phyloP scores from a whole-genome alignment of 1,284 basidiomycete genomes.

The Marasmius sp. region DNA sequence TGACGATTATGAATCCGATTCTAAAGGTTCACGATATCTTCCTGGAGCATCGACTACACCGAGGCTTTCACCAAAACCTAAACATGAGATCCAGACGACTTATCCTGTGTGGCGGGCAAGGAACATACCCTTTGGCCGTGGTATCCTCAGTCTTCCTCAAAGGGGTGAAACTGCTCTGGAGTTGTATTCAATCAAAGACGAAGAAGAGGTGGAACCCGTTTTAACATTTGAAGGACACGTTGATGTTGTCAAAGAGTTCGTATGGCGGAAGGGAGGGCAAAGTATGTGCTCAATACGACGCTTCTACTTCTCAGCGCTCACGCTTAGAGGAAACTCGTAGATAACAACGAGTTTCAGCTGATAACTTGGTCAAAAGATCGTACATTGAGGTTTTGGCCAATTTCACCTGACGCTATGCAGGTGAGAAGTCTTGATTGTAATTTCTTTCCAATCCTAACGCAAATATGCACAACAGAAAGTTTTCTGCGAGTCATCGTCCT shows the following conservation, averaged over 20 bases:
- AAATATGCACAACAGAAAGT: conserved; percentile 36
- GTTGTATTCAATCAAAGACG: conserved; percentile 64
- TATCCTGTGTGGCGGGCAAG: conserved; percentile 96
- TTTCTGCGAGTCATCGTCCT: conserved; percentile 33
- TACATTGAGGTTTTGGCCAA: conserved; percentile 90
- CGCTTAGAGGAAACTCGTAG: conserved; percentile 24
- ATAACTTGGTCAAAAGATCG: conserved; percentile 98
- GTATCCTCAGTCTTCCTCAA: conserved; percentile 89
- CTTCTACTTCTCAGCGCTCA: neutral
- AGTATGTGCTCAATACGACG: conserved; percentile 36
- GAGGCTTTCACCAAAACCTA: conserved; percentile 37
- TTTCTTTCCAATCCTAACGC: neutral
- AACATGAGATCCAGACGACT: conserved; percentile 65
- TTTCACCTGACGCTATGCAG: conserved; percentile 72
- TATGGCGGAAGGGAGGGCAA: conserved; percentile 78
- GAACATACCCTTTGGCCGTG: conserved; percentile 89
- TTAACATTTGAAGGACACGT: conserved; percentile 86
- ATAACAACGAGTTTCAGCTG: conserved; percentile 82
- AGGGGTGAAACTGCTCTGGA: conserved; percentile 83
- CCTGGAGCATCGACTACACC: neutral
- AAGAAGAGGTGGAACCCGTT: conserved; percentile 47
- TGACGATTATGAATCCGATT: conserved; percentile 23
- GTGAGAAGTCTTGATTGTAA: conserved; percentile 29
- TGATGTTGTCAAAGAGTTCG: conserved; percentile 97
- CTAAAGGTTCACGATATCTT: neutral